Evolutionary conservation across 805 yeast genomes (phyloP).

Genomic region (Komagataella pastoris): DNA sequence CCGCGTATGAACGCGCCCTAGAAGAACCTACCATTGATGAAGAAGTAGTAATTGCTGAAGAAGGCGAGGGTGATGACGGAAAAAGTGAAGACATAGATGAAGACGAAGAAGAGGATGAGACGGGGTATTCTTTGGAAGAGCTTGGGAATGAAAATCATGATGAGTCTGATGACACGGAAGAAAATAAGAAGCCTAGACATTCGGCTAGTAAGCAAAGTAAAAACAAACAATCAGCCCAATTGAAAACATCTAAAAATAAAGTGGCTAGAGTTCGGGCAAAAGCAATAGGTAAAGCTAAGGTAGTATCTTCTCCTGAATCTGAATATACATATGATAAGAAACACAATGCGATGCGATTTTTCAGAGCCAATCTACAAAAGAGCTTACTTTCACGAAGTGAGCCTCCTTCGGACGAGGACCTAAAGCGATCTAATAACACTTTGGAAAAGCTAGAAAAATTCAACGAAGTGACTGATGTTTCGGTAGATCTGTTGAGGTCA

Average conservation of each 20-base stretch:
- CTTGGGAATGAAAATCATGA: slow-evolving; percentile 3
- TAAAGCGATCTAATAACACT: slow-evolving; percentile 24
- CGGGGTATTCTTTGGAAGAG: slow-evolving; percentile 1
- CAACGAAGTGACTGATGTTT: slow-evolving; percentile 16
- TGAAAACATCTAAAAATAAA: slow-evolving; percentile 1
- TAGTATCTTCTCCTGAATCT: background rate
- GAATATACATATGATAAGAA: background rate
- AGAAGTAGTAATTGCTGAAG: slow-evolving; percentile 1
- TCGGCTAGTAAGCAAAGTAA: slow-evolving; percentile 4
- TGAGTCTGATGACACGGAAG: background rate
- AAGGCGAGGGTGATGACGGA: slow-evolving; percentile 1
- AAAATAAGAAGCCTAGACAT: slow-evolving; percentile 1
- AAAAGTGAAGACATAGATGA: slow-evolving; percentile 1
- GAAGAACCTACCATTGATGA: slow-evolving; percentile 2
- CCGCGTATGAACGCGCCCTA: slow-evolving; percentile 4
- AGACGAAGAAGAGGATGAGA: slow-evolving; percentile 9
- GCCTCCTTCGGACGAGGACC: slow-evolving; percentile 28
- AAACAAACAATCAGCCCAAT: slow-evolving; percentile 1
- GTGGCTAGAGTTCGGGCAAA: background rate
- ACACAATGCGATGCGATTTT: slow-evolving; percentile 28
- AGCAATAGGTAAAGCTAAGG: slow-evolving; percentile 1
- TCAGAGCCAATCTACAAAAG: slow-evolving; percentile 34
- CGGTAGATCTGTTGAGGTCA: slow-evolving; percentile 22
- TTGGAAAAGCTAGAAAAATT: slow-evolving; percentile 28
- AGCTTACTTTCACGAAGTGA: slow-evolving; percentile 30